Evolutionary conservation across 306 rosid genomes (phyloP).

Genomic region (Inga leiocalycina): DNA sequence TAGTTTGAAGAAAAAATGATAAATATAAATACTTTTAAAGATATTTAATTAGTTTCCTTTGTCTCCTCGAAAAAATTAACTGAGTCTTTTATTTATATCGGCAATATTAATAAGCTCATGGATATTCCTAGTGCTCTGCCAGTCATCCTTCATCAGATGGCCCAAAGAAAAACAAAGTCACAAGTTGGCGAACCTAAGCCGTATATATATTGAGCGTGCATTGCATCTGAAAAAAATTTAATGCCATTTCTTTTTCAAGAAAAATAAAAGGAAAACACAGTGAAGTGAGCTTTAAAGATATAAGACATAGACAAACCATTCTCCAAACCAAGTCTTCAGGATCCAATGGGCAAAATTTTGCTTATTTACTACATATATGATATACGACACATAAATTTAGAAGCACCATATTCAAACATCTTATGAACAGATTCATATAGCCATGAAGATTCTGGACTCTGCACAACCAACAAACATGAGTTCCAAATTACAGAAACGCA

Average conservation of each 20-base stretch:
- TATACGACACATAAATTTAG: neutral
- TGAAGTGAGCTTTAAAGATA: too few relatives aligned
- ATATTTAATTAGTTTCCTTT: too few relatives aligned
- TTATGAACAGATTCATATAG: neutral
- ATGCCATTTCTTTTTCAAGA: neutral
- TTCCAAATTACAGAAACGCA: neutral
- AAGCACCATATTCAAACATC: neutral
- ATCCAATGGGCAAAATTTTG: too few relatives aligned
- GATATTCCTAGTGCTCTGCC: neutral
- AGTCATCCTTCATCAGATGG: neutral
- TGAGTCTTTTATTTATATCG: too few relatives aligned
- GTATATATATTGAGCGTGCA: conserved; percentile 1
- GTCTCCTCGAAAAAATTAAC: too few relatives aligned
- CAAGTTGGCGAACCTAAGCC: conserved; percentile 1
- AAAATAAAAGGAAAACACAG: too few relatives aligned
- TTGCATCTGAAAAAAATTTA: neutral
- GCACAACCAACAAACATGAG: neutral
- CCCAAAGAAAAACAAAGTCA: neutral
- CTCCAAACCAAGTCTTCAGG: too few relatives aligned
- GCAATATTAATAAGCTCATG: neutral
- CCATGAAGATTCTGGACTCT: neutral
- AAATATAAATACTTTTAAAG: too few relatives aligned
- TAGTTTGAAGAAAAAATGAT: too few relatives aligned
- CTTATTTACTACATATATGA: neutral
- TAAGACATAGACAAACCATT: too few relatives aligned